phyloP scores from a whole-genome alignment of 495 filamentous ascomycete genomes.

The Aspergillus indologenus region DNA sequence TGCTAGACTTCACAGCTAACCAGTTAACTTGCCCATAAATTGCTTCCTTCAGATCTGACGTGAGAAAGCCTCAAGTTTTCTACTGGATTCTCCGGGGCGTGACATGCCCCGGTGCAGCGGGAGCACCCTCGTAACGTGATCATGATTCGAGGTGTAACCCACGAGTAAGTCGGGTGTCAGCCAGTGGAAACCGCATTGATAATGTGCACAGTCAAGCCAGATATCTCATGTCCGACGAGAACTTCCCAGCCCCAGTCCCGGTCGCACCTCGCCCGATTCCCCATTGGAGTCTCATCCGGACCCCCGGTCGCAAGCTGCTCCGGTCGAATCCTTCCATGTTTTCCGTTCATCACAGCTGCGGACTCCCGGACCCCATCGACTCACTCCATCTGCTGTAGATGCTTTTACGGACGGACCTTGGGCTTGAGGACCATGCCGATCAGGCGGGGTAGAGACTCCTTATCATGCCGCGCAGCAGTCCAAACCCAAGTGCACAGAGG shows the following conservation, averaged over 20 bases:
- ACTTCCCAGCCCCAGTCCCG: too few species aligned
- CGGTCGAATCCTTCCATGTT: background rate
- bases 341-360: background rate
- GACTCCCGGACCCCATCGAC: background rate
- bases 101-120: background rate
- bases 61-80: background rate
- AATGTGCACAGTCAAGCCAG: too few species aligned
- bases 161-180: background rate
- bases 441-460: background rate
- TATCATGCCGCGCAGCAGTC: background rate
- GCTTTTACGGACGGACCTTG: background rate
- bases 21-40: too few species aligned
- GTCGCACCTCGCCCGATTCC: too few species aligned
- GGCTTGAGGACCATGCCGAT: background rate
- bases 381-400: background rate
- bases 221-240: too few species aligned
- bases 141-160: conserved; percentile 2
- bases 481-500: background rate
- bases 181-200: too few species aligned
- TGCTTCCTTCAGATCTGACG: background rate
- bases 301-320: background rate
- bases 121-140: background rate
- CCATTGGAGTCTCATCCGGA: background rate
- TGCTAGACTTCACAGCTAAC: too few species aligned
- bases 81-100: background rate